phyloP scores from a whole-genome alignment of 306 rosid genomes.

The Quercus bicolor region DNA sequence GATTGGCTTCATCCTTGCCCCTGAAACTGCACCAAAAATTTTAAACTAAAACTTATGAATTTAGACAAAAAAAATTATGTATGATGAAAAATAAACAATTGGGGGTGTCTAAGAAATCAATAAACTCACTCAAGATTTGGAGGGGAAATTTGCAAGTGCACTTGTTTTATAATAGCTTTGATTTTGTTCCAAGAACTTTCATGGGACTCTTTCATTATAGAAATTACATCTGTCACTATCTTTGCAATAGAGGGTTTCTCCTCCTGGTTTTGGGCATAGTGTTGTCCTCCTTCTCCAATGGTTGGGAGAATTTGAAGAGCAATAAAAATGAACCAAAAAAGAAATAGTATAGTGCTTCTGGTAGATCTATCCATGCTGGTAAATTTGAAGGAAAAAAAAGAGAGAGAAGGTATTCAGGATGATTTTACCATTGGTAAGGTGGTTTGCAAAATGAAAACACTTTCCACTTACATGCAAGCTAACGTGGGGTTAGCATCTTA shows the following conservation, averaged over 20 bases:
- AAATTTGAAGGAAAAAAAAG: neutral
- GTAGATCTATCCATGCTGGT: constrained; percentile 39
- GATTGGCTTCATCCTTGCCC: constrained; percentile 12
- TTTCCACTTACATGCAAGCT: constrained; percentile 12
- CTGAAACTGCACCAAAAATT: constrained; percentile 37
- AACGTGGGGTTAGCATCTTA: constrained; percentile 42
- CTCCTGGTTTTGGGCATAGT: constrained; percentile 21
- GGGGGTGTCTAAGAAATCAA: neutral
- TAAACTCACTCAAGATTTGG: constrained; percentile 55
- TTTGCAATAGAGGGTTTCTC: constrained; percentile 31
- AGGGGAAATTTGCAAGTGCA: constrained; percentile 51
- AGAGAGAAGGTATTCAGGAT: neutral
- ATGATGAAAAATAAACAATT: neutral
- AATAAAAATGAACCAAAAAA: constrained; percentile 32
- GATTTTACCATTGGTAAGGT: constrained; percentile 5
- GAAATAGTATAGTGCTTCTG: constrained; percentile 30
- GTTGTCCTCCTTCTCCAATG: constrained; percentile 34
- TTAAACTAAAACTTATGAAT: neutral
- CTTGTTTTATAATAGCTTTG: constrained; percentile 35
- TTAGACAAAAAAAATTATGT: neutral
- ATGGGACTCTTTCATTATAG: constrained; percentile 45
- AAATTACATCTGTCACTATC: constrained; percentile 34
- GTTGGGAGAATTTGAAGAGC: constrained; percentile 34
- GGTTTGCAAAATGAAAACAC: constrained; percentile 14
- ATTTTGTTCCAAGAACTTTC: constrained; percentile 48